These are phyloP conservation scores for Penicillium sp. DNA, from an alignment of 2,329 filamentous ascomycete genomes.

Conservation along the genomic window DNA sequence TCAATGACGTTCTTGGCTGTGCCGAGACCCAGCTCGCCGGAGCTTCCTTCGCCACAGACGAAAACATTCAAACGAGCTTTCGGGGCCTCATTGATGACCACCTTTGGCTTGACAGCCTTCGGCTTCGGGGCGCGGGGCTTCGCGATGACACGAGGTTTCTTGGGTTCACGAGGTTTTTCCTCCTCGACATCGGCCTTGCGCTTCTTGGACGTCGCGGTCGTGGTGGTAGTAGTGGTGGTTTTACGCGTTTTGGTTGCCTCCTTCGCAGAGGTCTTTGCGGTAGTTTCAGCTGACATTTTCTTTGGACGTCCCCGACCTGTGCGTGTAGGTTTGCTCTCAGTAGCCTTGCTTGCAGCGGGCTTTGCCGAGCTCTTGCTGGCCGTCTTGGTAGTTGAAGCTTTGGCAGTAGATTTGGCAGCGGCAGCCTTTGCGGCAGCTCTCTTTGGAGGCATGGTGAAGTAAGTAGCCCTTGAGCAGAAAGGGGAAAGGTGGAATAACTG, in stretches of 20 bases:
- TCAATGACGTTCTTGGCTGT: constrained; percentile 60
- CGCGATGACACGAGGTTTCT: constrained; percentile 28
- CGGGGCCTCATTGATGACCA: constrained; percentile 59
- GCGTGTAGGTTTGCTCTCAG: constrained; percentile 9
- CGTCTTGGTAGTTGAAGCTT: constrained; percentile 3
- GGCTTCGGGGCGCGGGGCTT: constrained; percentile 27
- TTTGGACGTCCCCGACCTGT: constrained; percentile 13
- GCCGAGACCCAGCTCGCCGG: constrained; percentile 78
- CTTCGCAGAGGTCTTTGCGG: constrained; percentile 13
- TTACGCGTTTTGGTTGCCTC: constrained; percentile 14
- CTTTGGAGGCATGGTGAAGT: constrained; percentile 27
- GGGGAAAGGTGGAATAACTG: constrained; percentile 5
- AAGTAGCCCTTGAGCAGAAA: constrained; percentile 4
- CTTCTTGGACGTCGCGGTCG: constrained; percentile 26
- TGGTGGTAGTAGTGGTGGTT: constrained; percentile 13
- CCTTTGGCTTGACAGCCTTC: constrained; percentile 35
- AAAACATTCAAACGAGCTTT: constrained; percentile 59
- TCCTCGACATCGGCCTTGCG: constrained; percentile 31
- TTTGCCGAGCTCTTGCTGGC: constrained; percentile 21
- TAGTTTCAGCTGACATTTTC: constrained; percentile 13
- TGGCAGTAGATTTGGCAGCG: constrained; percentile 13
- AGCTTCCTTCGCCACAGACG: constrained; percentile 72
- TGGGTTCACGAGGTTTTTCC: constrained; percentile 27
- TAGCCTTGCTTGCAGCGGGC: constrained; percentile 21
- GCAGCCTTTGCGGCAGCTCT: constrained; percentile 18